These are phyloP conservation scores for Dactylonectria estremocensis DNA, from an alignment of 2,329 filamentous ascomycete genomes.

Conservation along the genomic window DNA sequence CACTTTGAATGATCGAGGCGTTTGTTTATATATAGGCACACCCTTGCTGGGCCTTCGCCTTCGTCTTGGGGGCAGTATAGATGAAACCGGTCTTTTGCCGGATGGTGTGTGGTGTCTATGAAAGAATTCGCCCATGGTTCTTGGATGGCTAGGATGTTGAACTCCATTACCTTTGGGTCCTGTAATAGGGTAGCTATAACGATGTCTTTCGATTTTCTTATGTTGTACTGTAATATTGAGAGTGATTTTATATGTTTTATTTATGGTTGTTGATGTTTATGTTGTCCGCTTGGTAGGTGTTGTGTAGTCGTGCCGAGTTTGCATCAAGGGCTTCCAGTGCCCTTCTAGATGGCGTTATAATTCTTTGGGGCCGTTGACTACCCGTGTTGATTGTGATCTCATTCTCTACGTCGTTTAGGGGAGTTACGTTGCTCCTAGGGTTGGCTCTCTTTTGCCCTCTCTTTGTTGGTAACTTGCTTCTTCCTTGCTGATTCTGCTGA, in stretches of 20 bases:
- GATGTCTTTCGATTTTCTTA: conserved; percentile 22
- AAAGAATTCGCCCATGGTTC: conserved; percentile 13
- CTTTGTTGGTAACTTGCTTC: no score
- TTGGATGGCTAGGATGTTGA: conserved; percentile 17
- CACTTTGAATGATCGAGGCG: conserved; percentile 14
- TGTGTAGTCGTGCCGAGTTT: background rate
- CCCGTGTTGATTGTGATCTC: background rate
- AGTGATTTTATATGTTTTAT: conserved; percentile 16
- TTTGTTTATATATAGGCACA: conserved; percentile 25
- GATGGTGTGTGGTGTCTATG: conserved; percentile 19
- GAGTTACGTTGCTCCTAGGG: no score
- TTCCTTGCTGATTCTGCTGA: no score
- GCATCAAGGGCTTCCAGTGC: no score
- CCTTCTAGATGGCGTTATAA: no score
- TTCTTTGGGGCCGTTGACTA: no score
- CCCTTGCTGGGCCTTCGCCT: background rate
- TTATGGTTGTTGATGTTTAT: conserved; percentile 8
- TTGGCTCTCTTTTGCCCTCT: no score
- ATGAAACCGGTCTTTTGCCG: conserved; percentile 10
- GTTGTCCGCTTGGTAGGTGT: conserved; percentile 11
- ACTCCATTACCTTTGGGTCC: conserved; percentile 15
- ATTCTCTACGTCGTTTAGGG: background rate
- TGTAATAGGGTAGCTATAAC: conserved; percentile 21
- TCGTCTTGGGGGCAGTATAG: background rate
- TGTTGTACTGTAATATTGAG: conserved; percentile 27